phyloP scores from a whole-genome alignment of 768 basidiomycete species.

The Tephrocybe sp. region DNA sequence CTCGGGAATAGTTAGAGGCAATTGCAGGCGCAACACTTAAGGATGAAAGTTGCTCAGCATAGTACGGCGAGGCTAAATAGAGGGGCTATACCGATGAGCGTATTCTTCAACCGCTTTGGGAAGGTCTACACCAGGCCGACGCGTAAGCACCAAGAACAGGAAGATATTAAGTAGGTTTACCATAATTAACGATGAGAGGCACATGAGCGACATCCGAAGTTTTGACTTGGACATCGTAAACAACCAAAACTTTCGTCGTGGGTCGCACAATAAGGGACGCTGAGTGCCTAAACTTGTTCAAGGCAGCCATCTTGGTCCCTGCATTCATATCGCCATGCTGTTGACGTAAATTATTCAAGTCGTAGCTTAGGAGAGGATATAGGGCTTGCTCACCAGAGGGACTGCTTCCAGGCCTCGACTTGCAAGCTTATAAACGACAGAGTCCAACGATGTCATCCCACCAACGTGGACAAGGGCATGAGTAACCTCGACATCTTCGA shows the following conservation, averaged over 20 bases:
- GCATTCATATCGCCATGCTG: slow-evolving; percentile 95
- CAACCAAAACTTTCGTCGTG: slow-evolving; percentile 76
- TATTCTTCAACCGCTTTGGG: slow-evolving; percentile 98
- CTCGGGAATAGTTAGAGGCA: slow-evolving; percentile 80
- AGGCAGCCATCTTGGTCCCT: slow-evolving; percentile 73
- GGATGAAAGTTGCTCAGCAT: slow-evolving; percentile 7
- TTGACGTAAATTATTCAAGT: slow-evolving; percentile 15
- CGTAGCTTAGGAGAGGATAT: slow-evolving; percentile 5
- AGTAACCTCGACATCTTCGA: slow-evolving; percentile 80
- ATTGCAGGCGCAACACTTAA: slow-evolving; percentile 82
- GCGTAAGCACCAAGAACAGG: background rate
- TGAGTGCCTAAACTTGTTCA: slow-evolving; percentile 80
- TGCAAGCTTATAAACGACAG: slow-evolving; percentile 88
- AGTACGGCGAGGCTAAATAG: background rate
- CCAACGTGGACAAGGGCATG: slow-evolving; percentile 90
- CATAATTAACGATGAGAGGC: slow-evolving; percentile 94
- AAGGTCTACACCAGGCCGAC: slow-evolving; percentile 53
- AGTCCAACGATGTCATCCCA: slow-evolving; percentile 82
- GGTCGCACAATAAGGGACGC: slow-evolving; percentile 59
- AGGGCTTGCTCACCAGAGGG: slow-evolving; percentile 64
- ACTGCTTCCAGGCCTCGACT: slow-evolving; percentile 85
- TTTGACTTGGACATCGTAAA: slow-evolving; percentile 94
- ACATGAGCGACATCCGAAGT: slow-evolving; percentile 86
- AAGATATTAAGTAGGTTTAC: slow-evolving; percentile 34
- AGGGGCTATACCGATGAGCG: slow-evolving; percentile 74